Evolutionary conservation across 1,284 basidiomycete species (phyloP).

Genomic region (Melampsora larici-populina): DNA sequence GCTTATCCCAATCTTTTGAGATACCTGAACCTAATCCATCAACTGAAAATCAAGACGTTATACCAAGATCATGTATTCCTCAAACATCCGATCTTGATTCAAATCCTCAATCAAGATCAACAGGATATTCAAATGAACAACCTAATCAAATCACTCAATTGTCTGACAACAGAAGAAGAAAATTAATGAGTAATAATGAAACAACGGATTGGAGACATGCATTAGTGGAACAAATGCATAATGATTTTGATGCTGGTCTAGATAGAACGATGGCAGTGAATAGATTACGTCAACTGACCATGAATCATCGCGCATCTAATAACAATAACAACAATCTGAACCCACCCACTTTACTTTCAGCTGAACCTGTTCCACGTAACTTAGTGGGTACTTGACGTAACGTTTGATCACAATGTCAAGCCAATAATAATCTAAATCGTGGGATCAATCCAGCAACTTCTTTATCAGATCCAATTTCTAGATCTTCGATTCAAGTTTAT

Average conservation of each 20-base stretch:
- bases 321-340: background rate
- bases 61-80: background rate
- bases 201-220: constrained; percentile 5
- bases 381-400: background rate
- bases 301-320: background rate
- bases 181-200: background rate
- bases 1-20: no score
- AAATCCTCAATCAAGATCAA: background rate
- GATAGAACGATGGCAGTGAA: constrained; percentile 1
- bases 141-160: background rate
- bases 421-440: no score
- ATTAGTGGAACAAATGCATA: constrained; percentile 10
- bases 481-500: no score
- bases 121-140: background rate
- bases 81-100: background rate
- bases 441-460: background rate
- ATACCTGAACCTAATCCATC: background rate
- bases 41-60: background rate
- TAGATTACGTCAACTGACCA: constrained; percentile 18
- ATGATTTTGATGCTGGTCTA: constrained; percentile 5
- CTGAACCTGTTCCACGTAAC: background rate
- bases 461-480: background rate
- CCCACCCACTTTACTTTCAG: background rate
- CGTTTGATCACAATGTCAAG: no score
- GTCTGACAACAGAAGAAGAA: background rate